phyloP scores from a whole-genome alignment of 176 grass and related monocot genomes.

The Dactylis glomerata region DNA sequence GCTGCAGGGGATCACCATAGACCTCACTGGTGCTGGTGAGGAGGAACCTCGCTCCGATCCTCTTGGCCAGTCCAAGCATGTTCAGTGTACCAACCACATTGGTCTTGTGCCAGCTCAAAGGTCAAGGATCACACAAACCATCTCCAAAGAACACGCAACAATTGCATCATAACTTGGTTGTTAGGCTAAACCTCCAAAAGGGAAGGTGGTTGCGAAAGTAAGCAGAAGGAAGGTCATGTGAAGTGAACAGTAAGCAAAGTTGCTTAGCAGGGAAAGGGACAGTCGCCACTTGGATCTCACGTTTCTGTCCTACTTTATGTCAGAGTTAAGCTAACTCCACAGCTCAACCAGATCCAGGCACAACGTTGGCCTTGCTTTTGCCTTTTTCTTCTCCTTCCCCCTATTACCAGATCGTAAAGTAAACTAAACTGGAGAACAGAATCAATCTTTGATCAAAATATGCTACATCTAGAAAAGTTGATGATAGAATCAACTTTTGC shows the following conservation, averaged over 20 bases:
- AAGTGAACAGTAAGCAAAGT: slow-evolving; percentile 44
- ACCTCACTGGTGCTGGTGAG: slow-evolving; percentile 97
- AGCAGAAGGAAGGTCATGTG: slow-evolving; percentile 4
- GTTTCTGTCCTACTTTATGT: slow-evolving; percentile 33
- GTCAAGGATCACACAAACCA: slow-evolving; percentile 39
- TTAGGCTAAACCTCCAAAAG: neutral
- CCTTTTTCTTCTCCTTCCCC: neutral
- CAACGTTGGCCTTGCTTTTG: slow-evolving; percentile 19
- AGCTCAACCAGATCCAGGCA: slow-evolving; percentile 40
- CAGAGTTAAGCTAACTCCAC: slow-evolving; percentile 33
- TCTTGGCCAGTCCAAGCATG: slow-evolving; percentile 95
- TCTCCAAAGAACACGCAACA: neutral
- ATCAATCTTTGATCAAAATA: neutral
- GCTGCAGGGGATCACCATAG: slow-evolving; percentile 91
- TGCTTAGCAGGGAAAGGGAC: slow-evolving; percentile 16
- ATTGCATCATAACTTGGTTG: slow-evolving; percentile 15
- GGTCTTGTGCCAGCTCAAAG: slow-evolving; percentile 73
- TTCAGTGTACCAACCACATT: slow-evolving; percentile 92
- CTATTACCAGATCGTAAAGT: slow-evolving; percentile 35
- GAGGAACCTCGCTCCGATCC: slow-evolving; percentile 79
- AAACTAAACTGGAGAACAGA: neutral
- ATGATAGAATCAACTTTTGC: neutral
- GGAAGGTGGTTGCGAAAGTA: slow-evolving; percentile 8
- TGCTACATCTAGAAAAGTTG: neutral
- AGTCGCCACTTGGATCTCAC: slow-evolving; percentile 14